Percentiles rank a stretch among this genome's conserved stretches.
phyloP scores from a whole-genome alignment of 148 eudicot species.

The Oxyria digyna region DNA sequence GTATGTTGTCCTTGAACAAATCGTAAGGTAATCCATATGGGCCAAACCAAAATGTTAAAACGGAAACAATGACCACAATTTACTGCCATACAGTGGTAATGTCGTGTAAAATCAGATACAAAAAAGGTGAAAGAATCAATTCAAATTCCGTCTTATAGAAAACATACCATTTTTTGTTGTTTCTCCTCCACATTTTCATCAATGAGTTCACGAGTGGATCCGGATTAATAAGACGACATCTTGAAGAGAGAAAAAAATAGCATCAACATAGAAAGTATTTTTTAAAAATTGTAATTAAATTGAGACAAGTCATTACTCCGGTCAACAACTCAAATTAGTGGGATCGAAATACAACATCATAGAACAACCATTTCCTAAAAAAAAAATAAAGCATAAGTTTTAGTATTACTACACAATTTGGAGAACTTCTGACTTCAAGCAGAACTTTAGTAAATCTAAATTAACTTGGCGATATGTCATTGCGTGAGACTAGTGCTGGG shows the following conservation, averaged over 20 bases:
- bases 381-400: neutral
- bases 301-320: slow-evolving; percentile 26
- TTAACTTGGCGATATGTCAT: slow-evolving; percentile 30
- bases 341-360: slow-evolving; percentile 27
- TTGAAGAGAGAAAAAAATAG: slow-evolving; percentile 10
- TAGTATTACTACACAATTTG: neutral
- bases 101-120: neutral
- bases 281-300: neutral
- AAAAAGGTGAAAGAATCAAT: neutral
- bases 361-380: slow-evolving; percentile 40
- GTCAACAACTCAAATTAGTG: slow-evolving; percentile 27
- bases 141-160: neutral
- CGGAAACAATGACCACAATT: neutral
- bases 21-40: neutral
- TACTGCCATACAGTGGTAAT: neutral
- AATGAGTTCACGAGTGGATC: slow-evolving; percentile 22
- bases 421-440: neutral
- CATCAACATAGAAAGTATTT: too few relatives aligned
- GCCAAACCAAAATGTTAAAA: slow-evolving; percentile 2
- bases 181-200: slow-evolving; percentile 34
- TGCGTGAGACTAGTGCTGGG: slow-evolving; percentile 20
- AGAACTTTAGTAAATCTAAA: slow-evolving; percentile 16
- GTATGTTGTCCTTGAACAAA: neutral
- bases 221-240: slow-evolving; percentile 45
- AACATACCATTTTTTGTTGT: slow-evolving; percentile 35